Evolutionary conservation across 1,284 basidiomycete species (phyloP).

Genomic region (Ceratobasidium sp.): DNA sequence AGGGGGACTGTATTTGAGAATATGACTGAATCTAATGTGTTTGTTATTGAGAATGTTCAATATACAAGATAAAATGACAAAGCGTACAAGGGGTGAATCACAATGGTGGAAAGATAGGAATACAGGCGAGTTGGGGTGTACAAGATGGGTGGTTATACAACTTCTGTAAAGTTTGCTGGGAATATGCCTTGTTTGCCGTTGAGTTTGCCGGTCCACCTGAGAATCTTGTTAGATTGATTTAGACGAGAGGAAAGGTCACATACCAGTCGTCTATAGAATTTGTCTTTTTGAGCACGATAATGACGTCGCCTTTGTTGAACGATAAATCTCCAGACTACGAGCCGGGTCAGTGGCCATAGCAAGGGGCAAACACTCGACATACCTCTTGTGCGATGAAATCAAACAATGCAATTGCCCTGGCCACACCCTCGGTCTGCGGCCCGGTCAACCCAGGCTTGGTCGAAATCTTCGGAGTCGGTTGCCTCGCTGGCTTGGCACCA

Average conservation of each 20-base stretch:
- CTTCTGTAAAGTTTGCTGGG: conserved; percentile 68
- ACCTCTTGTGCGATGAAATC: conserved; percentile 81
- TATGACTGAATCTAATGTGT: conserved; percentile 39
- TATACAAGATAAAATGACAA: conserved; percentile 20
- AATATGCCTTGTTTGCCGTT: conserved; percentile 64
- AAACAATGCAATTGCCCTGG: conserved; percentile 82
- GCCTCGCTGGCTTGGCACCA: conserved; percentile 21
- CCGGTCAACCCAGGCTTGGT: conserved; percentile 50
- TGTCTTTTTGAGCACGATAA: conserved; percentile 79
- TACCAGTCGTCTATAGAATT: conserved; percentile 84
- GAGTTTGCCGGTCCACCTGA: conserved; percentile 77
- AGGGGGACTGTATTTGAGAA: not conserved
- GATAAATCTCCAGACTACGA: conserved; percentile 82
- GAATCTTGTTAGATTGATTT: not conserved
- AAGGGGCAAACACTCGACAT: conserved; percentile 49
- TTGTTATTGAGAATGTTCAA: conserved; percentile 18
- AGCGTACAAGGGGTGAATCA: conserved; percentile 6
- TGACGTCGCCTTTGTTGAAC: conserved; percentile 86
- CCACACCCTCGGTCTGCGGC: conserved; percentile 57
- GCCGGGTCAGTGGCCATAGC: conserved; percentile 24
- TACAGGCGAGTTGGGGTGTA: conserved; percentile 17
- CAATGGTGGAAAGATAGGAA: conserved; percentile 22
- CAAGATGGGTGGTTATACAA: conserved; percentile 51
- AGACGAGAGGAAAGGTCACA: conserved; percentile 45
- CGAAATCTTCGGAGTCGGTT: conserved; percentile 42